Evolutionary conservation across 345 rosid genomes (phyloP), one percentile per base, ranked within the genome.

Genomic region (Ailanthus altissimus): DNA sequence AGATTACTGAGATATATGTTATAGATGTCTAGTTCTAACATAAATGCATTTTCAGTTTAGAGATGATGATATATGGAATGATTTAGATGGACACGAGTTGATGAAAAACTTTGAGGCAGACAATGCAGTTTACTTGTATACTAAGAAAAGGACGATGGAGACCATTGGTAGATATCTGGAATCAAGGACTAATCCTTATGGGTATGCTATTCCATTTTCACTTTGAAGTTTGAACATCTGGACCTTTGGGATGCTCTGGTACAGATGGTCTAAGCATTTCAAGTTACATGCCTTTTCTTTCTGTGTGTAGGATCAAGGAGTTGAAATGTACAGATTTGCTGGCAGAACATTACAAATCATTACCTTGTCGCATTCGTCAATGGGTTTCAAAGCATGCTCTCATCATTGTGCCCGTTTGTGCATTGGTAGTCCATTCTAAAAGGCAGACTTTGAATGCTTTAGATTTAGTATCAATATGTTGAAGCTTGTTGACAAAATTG

Each of bases 271-370:
- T 21, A 40, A 73, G 61, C 28, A 75, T 76, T 74, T 75, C 77
- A 61, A 67, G 75, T 56, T 43, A 16, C 53, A 50, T 60, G 9
- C 54, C 62, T 51, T 56, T 74, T n/a, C 42, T 14, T 56, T 65
- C 59, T 21, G 64, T 70, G 20, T 58, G 57, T 74, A 94, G 97
- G 85, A 83, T 74, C 54, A 84, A 77, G 56, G 98, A 91, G 84
- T 82, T 91, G 79, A 94, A 89, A 81, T 94, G 98, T 80, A 95
- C 97, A 46, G 92, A 93, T 64, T 75, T 72, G 16, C 40, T 89
- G 54, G 88, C 86, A 6, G 90, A 88, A 82, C 72, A 63, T 70
- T 90, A 89, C 86, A 91, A 88, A 83, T 92, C 98, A 5, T 26
- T 86, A 58, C 76, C 90, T 11, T 93, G 98, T 61, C 87, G 76